Percentiles rank a stretch among this genome's conserved stretches.
These are phyloP conservation scores for Diaporthe citriasiana DNA, from an alignment of 2,329 filamentous ascomycete genomes.

Conservation along the genomic window DNA sequence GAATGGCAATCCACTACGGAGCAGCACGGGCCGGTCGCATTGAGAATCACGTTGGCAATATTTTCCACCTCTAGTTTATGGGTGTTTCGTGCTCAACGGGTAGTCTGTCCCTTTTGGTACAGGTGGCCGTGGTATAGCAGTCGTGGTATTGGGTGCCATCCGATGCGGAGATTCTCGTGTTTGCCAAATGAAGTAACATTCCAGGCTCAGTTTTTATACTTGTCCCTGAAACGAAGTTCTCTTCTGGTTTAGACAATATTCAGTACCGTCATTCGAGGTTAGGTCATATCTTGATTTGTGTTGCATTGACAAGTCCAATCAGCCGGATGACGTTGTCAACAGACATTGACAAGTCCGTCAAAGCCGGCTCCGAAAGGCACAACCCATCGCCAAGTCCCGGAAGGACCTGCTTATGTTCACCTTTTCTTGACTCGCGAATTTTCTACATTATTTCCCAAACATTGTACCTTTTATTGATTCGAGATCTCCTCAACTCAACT, in stretches of 20 bases:
- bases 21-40: slow-evolving; percentile 3
- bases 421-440: too few species aligned
- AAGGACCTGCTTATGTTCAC: background rate
- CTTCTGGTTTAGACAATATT: background rate
- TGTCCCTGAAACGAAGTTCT: too few species aligned
- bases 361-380: too few species aligned
- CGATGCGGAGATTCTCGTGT: slow-evolving; percentile 14
- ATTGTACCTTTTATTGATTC: background rate
- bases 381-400: background rate
- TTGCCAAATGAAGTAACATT: background rate
- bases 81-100: background rate
- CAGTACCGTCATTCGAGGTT: background rate
- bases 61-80: slow-evolving; percentile 25
- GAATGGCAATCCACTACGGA: slow-evolving; percentile 25
- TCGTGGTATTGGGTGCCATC: slow-evolving; percentile 2
- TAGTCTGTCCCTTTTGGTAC: background rate
- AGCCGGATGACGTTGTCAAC: background rate
- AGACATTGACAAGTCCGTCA: background rate
- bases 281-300: background rate
- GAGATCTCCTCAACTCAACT: too few species aligned
- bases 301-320: background rate
- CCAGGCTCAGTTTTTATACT: background rate
- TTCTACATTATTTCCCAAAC: too few species aligned
- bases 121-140: background rate
- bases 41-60: background rate